Conservation (phyloP, 495 filamentous ascomycete genomes). For the Neurospora africana region DNA sequence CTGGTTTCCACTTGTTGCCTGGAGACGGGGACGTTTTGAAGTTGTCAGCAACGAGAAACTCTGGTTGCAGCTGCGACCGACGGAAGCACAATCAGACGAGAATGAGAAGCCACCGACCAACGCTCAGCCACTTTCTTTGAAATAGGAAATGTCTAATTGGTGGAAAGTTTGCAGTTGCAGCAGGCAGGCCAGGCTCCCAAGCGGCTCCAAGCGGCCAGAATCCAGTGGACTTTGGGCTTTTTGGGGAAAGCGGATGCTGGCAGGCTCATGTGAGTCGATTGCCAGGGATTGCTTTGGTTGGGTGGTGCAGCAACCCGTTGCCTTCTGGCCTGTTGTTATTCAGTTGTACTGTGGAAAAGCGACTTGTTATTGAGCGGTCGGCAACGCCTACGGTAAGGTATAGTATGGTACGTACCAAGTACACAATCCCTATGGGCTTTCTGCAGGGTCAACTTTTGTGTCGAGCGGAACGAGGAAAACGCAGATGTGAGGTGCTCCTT, state of each 20-base stretch:
- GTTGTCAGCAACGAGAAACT: not conserved
- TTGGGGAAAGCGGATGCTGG: not conserved
- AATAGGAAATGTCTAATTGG: constrained; percentile 17
- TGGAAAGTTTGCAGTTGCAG: not conserved
- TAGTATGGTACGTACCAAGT: not conserved
- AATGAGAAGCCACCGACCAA: constrained; percentile 19
- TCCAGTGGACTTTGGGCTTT: not conserved
- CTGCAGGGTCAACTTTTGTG: not conserved
- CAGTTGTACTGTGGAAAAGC: not conserved
- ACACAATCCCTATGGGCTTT: not conserved
- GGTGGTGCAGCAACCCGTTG: not conserved
- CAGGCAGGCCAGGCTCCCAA: not conserved
- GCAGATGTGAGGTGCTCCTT: not conserved
- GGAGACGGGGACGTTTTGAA: not conserved
- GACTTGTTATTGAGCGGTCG: not conserved
- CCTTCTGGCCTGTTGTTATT: not conserved
- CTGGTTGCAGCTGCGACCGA: not conserved
- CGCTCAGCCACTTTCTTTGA: constrained; percentile 17
- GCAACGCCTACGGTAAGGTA: not conserved
- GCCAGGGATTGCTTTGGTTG: not conserved
- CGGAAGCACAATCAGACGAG: constrained; percentile 17
- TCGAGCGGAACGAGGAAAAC: not conserved
- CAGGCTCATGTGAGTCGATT: not conserved
- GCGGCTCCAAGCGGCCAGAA: not conserved
- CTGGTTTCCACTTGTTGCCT: not conserved